phyloP scores from a whole-genome alignment of 768 basidiomycete genomes.

The Mycena floridula region DNA sequence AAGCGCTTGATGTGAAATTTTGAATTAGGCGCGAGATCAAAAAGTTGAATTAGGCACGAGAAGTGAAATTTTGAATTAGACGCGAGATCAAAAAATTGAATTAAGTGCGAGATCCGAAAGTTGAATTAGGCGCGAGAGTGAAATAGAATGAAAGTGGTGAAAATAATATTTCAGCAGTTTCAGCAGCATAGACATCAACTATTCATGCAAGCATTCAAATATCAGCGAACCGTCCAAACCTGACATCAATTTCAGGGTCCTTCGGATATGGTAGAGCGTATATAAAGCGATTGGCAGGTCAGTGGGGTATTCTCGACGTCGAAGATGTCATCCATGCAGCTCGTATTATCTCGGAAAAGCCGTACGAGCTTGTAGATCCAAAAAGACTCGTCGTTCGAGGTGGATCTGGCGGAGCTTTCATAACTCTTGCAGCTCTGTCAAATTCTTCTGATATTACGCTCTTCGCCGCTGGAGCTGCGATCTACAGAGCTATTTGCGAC shows the following conservation, averaged over 20 bases:
- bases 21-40: too few species aligned
- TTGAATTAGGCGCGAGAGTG: too few species aligned
- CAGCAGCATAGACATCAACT: constrained; percentile 74
- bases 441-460: constrained; percentile 32
- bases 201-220: too few species aligned
- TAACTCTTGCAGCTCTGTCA: constrained; percentile 44
- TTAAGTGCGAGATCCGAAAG: too few species aligned
- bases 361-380: constrained; percentile 51
- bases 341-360: constrained; percentile 34
- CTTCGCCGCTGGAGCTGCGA: constrained; percentile 59
- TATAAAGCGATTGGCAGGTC: constrained; percentile 49
- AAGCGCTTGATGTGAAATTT: too few species aligned
- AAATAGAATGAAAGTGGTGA: too few species aligned
- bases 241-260: too few species aligned
- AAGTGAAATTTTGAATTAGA: too few species aligned
- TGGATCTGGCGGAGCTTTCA: constrained; percentile 69
- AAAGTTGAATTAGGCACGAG: too few species aligned
- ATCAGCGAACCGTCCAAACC: too few species aligned
- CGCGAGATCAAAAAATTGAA: neutral
- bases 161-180: too few species aligned
- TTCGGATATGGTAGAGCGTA: constrained; percentile 69
- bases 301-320: constrained; percentile 75
- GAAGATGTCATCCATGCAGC: too few species aligned
- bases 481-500: constrained; percentile 70
- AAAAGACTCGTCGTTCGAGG: constrained; percentile 68